Base-by-base conservation (phyloP, 2,329 filamentous ascomycete species). In the Colletotrichum karsti region DNA sequence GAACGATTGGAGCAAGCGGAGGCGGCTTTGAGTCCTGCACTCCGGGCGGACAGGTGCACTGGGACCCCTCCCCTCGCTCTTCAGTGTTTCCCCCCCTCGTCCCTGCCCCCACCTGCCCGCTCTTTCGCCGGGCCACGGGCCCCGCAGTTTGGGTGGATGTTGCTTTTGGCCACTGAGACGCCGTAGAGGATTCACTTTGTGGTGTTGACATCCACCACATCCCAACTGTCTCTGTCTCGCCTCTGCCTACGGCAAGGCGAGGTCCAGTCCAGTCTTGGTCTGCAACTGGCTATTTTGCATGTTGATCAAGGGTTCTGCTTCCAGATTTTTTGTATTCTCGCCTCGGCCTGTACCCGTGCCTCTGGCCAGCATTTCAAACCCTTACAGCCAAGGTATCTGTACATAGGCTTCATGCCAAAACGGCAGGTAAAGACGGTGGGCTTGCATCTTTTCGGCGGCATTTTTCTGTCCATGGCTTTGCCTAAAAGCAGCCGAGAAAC, bases 81-180 rank as follows among this genome's bases (percentile, higher is more conserved):
- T n/a, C n/a, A n/a, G n/a, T n/a, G n/a, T n/a, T n/a, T n/a, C 57
- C 42, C 42, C 18, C 50, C 20, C 22, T 35, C 51, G 18, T 22
- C 44, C 46, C 30, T 54, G n/a, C 46, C 46, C 46, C 60, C 60
- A 58, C 60, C 60, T 56, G 24, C 60, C 64, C 60, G 53, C 53
- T 67, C 59, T 64, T 64, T 55, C 39, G 37, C 53, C 60, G 60
- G 51, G 37, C 51, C 60, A 64, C 42, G 44, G 46, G 60, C 64
- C 64, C 60, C 64, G 46, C 64, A 67, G 30, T 24, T 33, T n/a
- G n/a, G 28, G 42, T 67, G 63, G 63, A 24, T 59, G 28, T 35
- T 58, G 44, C 10, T 33, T 44, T 48, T 64, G 51, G 46, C 42
- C 56, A 59, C 56, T 39, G 37, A 20, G 57, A 41, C 39, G 44